Evolutionary conservation across 768 basidiomycete species (phyloP).

Genomic region (Lentinus brumalis): DNA sequence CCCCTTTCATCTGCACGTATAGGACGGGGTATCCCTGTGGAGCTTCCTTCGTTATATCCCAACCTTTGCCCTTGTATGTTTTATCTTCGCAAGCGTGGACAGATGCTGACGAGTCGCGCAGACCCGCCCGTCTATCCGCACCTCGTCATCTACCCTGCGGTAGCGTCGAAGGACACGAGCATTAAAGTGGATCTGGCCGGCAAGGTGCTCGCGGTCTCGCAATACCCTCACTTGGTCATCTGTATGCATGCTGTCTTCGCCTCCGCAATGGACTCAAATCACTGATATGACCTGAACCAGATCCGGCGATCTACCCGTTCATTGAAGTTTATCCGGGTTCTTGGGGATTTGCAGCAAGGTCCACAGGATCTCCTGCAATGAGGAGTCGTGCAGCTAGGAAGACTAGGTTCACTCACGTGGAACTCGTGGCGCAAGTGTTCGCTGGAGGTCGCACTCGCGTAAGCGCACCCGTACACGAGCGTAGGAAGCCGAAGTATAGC

Average conservation of each 20-base stretch:
- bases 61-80: slow-evolving; percentile 27
- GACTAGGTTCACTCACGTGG: slow-evolving; percentile 5
- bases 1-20: slow-evolving; percentile 15
- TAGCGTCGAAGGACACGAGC: neutral
- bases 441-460: neutral
- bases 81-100: neutral
- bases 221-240: slow-evolving; percentile 16
- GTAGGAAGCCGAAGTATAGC: slow-evolving; percentile 12
- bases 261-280: neutral
- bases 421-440: slow-evolving; percentile 5
- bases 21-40: slow-evolving; percentile 7
- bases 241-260: slow-evolving; percentile 2
- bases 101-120: slow-evolving; percentile 2
- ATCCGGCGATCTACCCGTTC: slow-evolving; percentile 30
- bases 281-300: slow-evolving; percentile 1
- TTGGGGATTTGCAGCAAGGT: neutral
- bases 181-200: neutral
- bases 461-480: neutral
- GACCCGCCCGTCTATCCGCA: slow-evolving; percentile 30
- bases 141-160: slow-evolving; percentile 29
- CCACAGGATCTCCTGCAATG: neutral
- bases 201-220: neutral
- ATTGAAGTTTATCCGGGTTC: slow-evolving; percentile 31
- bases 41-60: slow-evolving; percentile 20
- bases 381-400: neutral